Percentiles rank a stretch among this genome's conserved stretches.
Evolutionary conservation across 2,329 filamentous ascomycete genomes (phyloP).

Genomic region (Thielaviopsis cerberus): DNA sequence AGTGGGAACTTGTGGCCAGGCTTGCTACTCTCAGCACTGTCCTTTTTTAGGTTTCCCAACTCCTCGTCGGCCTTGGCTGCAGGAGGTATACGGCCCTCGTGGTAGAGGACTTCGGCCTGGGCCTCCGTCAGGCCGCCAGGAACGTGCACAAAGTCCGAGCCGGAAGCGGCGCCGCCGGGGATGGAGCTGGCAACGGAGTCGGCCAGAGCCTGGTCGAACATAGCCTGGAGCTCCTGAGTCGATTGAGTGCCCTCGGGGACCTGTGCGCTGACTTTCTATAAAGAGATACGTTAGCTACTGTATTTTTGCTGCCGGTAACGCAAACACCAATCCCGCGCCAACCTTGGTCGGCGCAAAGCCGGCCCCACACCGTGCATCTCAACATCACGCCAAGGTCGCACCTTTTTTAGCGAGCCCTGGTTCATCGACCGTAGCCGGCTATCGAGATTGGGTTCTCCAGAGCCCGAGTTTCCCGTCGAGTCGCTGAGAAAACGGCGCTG

Average conservation of each 20-base stretch:
- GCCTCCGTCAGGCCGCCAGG: constrained; percentile 23
- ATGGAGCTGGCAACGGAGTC: constrained; percentile 10
- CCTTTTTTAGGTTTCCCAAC: constrained; percentile 11
- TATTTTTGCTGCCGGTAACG: background rate
- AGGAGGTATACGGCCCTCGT: constrained; percentile 23
- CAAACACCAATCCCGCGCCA: background rate
- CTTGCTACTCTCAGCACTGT: constrained; percentile 15
- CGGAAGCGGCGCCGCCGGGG: background rate
- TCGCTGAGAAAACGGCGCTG: constrained; percentile 17
- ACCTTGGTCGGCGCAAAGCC: background rate
- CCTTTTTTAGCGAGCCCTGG: constrained; percentile 11
- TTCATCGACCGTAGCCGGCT: constrained; percentile 19
- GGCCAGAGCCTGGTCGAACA: constrained; percentile 11
- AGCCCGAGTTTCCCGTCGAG: constrained; percentile 2
- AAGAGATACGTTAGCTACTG: background rate
- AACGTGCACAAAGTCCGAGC: constrained; percentile 7
- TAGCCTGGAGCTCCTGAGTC: constrained; percentile 3
- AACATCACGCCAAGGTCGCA: background rate
- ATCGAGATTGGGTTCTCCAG: constrained; percentile 21
- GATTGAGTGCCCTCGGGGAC: background rate
- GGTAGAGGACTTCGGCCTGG: constrained; percentile 27
- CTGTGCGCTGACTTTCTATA: background rate
- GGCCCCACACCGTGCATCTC: background rate
- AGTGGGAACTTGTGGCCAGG: constrained; percentile 62
- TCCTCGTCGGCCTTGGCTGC: constrained; percentile 13